Base-by-base conservation (phyloP, 2,329 filamentous ascomycete genomes). In the Alternaria sp. region DNA sequence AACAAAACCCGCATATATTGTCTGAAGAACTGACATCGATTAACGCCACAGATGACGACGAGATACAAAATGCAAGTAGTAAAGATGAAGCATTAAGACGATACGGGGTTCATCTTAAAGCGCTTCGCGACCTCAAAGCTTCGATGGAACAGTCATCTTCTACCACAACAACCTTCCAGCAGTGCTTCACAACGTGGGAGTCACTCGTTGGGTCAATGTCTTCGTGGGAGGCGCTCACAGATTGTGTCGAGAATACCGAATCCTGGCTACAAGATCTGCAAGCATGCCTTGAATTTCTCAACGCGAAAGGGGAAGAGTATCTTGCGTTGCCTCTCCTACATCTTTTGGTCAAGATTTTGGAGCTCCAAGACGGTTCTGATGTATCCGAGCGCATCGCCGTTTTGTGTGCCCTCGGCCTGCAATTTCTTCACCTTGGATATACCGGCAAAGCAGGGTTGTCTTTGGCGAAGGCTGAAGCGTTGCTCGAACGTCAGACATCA, bases 1-100 rank as follows among this genome's bases (percentile, higher is more conserved):
- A 87, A 3, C 85, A 87, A 2, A 79, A 90, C 18, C 87, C 91
- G 64, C 85, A 90, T 68, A 81, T 88, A 30, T 75, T 90, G 44
- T 52, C 66, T 66, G 32, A 73, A 59, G 49, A 53, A 4, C 40
- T 59, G 14, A 25, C 66, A 14, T 41, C 40, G 14, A 43, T 46
- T 5, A 51, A 58, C 22, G 27, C 22, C 10, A 44, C 57, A 7
- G 27, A 22, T 10, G 59, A 63, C 1, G 54, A 53, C 12, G 30
- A 55, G 5, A 20, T 34, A 9, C 38, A n/a, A 14, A 20, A 44
- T 22, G 40, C 59, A 25, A 28, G 63, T 9, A 60, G 73, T 3
- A 57, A 72, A 8, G 81, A 84, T 59, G 44, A 58, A 22, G 74
- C 72, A 4, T 63, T 83, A n/a, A 40, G 53, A 7, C 48, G 58